Conservation (phyloP, 176 grass and related monocot genomes). For the Metroxylon sagu region DNA sequence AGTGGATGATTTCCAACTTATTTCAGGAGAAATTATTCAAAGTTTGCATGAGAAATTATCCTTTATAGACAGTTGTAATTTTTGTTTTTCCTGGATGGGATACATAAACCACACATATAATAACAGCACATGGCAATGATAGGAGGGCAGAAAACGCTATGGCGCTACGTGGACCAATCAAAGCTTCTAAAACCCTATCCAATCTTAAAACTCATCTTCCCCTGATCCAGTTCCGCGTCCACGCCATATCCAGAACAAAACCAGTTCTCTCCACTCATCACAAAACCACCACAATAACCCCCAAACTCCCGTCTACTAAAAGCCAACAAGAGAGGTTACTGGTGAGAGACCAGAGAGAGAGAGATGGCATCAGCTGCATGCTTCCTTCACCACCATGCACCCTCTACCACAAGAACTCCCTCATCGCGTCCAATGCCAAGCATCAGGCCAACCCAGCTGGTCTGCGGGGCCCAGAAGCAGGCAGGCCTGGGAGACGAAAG, state of each 20-base stretch:
- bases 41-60: too few species aligned
- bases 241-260: neutral
- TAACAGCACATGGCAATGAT: too few species aligned
- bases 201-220: slow-evolving; percentile 38
- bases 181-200: slow-evolving; percentile 45
- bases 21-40: too few species aligned
- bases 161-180: slow-evolving; percentile 78
- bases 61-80: too few species aligned
- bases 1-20: too few species aligned
- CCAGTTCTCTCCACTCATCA: slow-evolving; percentile 25
- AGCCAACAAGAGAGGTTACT: slow-evolving; percentile 22
- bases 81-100: too few species aligned
- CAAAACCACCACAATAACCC: neutral
- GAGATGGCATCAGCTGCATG: slow-evolving; percentile 82
- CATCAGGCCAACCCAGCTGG: slow-evolving; percentile 34
- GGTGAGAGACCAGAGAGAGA: neutral
- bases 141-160: too few species aligned
- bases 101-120: too few species aligned
- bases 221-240: slow-evolving; percentile 17
- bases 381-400: slow-evolving; percentile 56
- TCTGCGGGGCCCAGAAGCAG: slow-evolving; percentile 67
- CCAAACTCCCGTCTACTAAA: neutral
- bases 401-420: slow-evolving; percentile 34
- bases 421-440: slow-evolving; percentile 15
- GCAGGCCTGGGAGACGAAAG: neutral